Base-by-base conservation (phyloP, 2,329 filamentous ascomycete genomes). In the Botryotinia calthae region DNA sequence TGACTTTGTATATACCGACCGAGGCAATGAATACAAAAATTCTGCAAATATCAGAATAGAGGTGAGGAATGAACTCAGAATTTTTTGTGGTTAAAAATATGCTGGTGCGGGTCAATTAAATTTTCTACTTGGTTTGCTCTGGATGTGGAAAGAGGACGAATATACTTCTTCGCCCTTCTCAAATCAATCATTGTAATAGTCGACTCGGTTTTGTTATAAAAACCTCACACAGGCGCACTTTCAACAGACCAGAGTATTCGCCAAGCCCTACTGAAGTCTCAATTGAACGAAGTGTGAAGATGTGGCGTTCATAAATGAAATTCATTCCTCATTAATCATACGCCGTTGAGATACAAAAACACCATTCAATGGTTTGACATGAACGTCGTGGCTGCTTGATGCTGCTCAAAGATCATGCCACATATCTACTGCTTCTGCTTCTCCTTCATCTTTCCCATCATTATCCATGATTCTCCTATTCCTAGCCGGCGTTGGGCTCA, bases 401-500 rank as follows among this genome's bases (percentile, higher is more conserved):
- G 3, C 10, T 42, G 51, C 25, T 68, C 51, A 68, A 31, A 56
- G 34, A n/a, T 68, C 65, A 56, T 68, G 65, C 65, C 48, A 58
- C 65, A 42, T 68, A 44, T 68, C 25, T 28, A 68, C 48, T 18
- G 48, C 48, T 56, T n/a, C 31, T 25, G 48, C 48, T 56, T n/a
- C 31, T 25, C n/a, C 62, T 48, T 59, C 70, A 16, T 46, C 46
- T 6, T 72, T 51, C 22, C 8, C 44, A 8, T 63, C 42, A 22
- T 28, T 37, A 2, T 25, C 31, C 58, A 22, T 48, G 2, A 34
- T 31, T 42, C 40, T 67, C 31, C 51, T 68, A 31, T 72, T n/a
- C 25, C 40, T 25, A 12, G 10, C 40, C 2, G 70, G 62, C 7
- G 76, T 76, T 2, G 94, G 94, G 80, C 94, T 97, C 22, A 88